Evolutionary conservation across 768 basidiomycete species (phyloP).

Genomic region (Tephrocybe sp.): DNA sequence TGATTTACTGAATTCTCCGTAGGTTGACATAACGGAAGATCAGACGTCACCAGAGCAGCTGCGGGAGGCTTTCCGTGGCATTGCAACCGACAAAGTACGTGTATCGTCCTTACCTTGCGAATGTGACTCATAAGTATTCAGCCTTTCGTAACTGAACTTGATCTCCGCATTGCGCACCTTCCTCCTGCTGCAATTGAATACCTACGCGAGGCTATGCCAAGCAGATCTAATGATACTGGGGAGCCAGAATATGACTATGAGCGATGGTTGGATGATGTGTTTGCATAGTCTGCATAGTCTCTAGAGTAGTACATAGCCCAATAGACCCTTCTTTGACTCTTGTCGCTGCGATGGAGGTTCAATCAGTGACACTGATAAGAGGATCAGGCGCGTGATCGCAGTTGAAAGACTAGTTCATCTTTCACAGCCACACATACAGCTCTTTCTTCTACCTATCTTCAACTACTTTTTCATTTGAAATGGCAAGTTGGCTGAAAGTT

Average conservation of each 20-base stretch:
- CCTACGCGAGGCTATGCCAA: constrained; percentile 81
- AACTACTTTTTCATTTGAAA: constrained; percentile 20
- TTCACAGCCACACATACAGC: constrained; percentile 27
- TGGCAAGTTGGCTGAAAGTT: constrained; percentile 22
- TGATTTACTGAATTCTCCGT: not conserved
- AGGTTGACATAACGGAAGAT: constrained; percentile 97
- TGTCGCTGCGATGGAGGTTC: too few species aligned
- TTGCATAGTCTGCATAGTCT: constrained; percentile 43
- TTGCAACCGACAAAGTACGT: constrained; percentile 84
- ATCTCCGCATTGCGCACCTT: constrained; percentile 82
- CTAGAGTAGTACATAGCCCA: too few species aligned
- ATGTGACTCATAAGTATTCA: constrained; percentile 32
- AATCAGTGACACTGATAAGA: constrained; percentile 13
- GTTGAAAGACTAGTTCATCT: constrained; percentile 12
- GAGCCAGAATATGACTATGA: constrained; percentile 83
- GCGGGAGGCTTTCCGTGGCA: constrained; percentile 89
- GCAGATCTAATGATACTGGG: constrained; percentile 45
- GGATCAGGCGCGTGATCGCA: constrained; percentile 19
- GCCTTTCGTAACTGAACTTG: constrained; percentile 93
- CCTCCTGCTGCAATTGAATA: constrained; percentile 78
- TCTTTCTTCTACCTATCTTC: constrained; percentile 26
- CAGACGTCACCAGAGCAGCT: constrained; percentile 92
- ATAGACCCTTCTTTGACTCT: constrained; percentile 1
- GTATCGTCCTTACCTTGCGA: not conserved
- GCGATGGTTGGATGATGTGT: constrained; percentile 78